These are phyloP conservation scores for Chimonanthus praecox DNA, from an alignment of 164 flowering plant species.

Conservation along the genomic window DNA sequence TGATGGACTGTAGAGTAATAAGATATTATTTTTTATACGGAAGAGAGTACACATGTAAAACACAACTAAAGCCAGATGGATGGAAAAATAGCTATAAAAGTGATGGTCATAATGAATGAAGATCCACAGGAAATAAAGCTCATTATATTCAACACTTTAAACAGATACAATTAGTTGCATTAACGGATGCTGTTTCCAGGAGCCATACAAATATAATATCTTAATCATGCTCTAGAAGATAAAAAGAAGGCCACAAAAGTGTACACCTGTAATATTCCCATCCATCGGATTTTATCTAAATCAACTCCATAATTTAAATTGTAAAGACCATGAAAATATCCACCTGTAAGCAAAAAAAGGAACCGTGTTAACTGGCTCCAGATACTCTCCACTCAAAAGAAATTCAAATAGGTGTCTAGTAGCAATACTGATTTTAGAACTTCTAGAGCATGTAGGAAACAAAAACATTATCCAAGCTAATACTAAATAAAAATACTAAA, in stretches of 20 bases:
- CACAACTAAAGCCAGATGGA: too few relatives aligned
- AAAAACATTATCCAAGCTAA: neutral
- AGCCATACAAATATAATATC: neutral
- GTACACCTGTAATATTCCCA: conserved; percentile 68
- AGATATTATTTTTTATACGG: too few relatives aligned
- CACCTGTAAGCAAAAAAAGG: conserved; percentile 36
- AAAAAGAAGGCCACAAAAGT: neutral
- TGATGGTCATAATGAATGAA: too few relatives aligned
- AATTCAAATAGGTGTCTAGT: neutral
- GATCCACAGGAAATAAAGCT: too few relatives aligned
- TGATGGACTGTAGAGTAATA: too few relatives aligned
- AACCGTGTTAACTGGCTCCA: neutral
- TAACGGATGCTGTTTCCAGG: neutral
- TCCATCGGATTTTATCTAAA: conserved; percentile 48
- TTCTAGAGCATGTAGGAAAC: neutral
- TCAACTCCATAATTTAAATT: conserved; percentile 67
- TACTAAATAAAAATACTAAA: neutral
- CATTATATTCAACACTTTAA: too few relatives aligned
- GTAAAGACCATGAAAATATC: conserved; percentile 60
- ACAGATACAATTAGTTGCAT: neutral
- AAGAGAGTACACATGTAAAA: too few relatives aligned
- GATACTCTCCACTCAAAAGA: neutral
- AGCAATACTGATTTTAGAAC: neutral
- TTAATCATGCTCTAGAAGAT: neutral
- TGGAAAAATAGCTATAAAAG: too few relatives aligned